These are phyloP conservation scores for Priceomyces haplophilus DNA, from an alignment of 805 yeast species.

Conservation along the genomic window DNA sequence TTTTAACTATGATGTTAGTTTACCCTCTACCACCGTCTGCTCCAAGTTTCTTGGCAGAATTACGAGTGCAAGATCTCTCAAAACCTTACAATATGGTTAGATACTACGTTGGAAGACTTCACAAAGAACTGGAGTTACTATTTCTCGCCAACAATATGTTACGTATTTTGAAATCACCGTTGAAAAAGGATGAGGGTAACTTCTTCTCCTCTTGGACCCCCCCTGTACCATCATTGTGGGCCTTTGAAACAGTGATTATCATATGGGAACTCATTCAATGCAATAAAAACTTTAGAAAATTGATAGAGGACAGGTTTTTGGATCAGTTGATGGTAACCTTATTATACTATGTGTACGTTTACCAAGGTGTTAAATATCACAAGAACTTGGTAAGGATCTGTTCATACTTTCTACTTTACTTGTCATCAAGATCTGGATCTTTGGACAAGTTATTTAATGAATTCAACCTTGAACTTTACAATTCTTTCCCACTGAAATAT, in stretches of 20 bases:
- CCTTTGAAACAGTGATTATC: conserved; percentile 57
- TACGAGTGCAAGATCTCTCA: conserved; percentile 23
- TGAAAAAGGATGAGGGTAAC: conserved; percentile 17
- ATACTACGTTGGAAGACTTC: conserved; percentile 49
- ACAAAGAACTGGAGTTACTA: conserved; percentile 52
- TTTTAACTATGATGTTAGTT: conserved; percentile 56
- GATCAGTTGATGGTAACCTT: conserved; percentile 53
- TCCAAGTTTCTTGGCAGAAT: conserved; percentile 31
- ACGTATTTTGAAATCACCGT: conserved; percentile 46
- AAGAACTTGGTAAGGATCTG: conserved; percentile 47
- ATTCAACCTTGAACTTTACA: conserved; percentile 42
- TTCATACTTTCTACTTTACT: conserved; percentile 49
- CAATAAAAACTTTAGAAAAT: conserved; percentile 53
- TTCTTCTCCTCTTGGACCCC: conserved; percentile 14
- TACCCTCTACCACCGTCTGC: conserved; percentile 56
- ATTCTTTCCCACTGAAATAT: conserved; percentile 51
- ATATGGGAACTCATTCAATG: conserved; percentile 78
- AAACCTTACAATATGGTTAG: conserved; percentile 49
- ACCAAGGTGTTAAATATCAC: conserved; percentile 36
- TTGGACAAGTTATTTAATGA: conserved; percentile 43
- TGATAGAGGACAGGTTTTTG: conserved; percentile 40
- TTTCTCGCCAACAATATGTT: conserved; percentile 49
- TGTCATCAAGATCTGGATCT: conserved; percentile 42
- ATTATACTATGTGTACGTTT: conserved; percentile 55
- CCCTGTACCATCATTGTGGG: conserved; percentile 40